Evolutionary conservation across 2,329 filamentous ascomycete genomes (phyloP).

Genomic region (Clonostachys sp.): DNA sequence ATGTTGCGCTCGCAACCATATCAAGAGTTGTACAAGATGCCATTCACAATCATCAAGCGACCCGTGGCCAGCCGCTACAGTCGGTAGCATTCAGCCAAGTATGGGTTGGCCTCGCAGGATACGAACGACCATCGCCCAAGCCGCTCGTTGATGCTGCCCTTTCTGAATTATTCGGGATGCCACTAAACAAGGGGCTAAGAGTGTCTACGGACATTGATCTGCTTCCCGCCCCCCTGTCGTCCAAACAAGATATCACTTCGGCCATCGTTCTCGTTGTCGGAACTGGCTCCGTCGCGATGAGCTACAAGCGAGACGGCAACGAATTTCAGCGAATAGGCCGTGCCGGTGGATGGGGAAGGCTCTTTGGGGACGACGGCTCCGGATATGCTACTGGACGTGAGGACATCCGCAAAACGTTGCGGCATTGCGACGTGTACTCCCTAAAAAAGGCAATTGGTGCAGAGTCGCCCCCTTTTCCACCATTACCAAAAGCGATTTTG

Average conservation of each 20-base stretch:
- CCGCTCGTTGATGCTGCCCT: constrained; percentile 16
- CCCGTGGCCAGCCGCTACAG: neutral
- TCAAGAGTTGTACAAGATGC: constrained; percentile 15
- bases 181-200: constrained; percentile 10
- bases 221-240: constrained; percentile 16
- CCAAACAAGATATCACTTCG: constrained; percentile 8
- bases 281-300: constrained; percentile 35
- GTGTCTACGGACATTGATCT: constrained; percentile 34
- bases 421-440: constrained; percentile 15
- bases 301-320: constrained; percentile 15
- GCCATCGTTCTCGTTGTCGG: constrained; percentile 32
- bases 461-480: neutral
- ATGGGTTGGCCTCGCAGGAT: constrained; percentile 33
- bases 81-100: constrained; percentile 15
- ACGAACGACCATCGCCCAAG: constrained; percentile 24
- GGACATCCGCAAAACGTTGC: constrained; percentile 23
- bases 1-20: constrained; percentile 16
- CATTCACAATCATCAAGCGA: constrained; percentile 4
- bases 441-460: neutral
- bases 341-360: constrained; percentile 34
- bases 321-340: constrained; percentile 20
- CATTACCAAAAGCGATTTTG: constrained; percentile 8
- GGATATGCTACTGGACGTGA: constrained; percentile 31
- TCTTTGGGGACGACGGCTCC: constrained; percentile 35
- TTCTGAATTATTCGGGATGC: constrained; percentile 16